Evolutionary conservation across 129 eudicot genomes (phyloP).

Genomic region (Calendula officinalis): DNA sequence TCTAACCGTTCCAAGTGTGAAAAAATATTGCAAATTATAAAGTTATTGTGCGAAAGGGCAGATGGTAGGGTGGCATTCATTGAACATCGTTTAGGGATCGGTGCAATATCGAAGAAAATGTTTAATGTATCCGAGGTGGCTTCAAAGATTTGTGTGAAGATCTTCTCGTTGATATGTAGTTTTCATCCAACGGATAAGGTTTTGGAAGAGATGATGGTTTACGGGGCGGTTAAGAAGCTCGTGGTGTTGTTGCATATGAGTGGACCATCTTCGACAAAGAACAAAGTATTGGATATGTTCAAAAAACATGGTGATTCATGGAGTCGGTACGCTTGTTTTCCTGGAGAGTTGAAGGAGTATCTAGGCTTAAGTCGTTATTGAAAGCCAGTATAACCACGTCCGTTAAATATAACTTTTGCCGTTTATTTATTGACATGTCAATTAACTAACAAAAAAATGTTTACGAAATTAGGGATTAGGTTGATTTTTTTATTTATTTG

Average conservation of each 20-base stretch:
- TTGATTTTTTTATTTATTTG: background rate
- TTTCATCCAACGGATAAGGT: slow-evolving; percentile 63
- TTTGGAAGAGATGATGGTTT: slow-evolving; percentile 66
- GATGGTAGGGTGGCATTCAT: slow-evolving; percentile 76
- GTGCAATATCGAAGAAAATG: slow-evolving; percentile 54
- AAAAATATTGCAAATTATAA: slow-evolving; percentile 48
- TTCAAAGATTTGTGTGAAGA: slow-evolving; percentile 60
- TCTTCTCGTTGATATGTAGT: slow-evolving; percentile 53
- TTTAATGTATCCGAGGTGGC: slow-evolving; percentile 46
- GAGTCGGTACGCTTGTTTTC: slow-evolving; percentile 74
- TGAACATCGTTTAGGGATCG: slow-evolving; percentile 62
- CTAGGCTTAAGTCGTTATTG: slow-evolving; percentile 26
- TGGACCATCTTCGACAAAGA: slow-evolving; percentile 57
- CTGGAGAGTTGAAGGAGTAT: slow-evolving; percentile 55
- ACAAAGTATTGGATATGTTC: slow-evolving; percentile 51
- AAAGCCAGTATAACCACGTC: background rate
- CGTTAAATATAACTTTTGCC: background rate
- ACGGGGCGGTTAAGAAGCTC: slow-evolving; percentile 63
- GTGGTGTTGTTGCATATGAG: slow-evolving; percentile 60
- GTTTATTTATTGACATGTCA: slow-evolving; percentile 23
- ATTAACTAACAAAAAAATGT: background rate
- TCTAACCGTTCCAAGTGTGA: slow-evolving; percentile 65
- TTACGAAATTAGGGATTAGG: background rate
- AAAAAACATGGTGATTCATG: slow-evolving; percentile 58
- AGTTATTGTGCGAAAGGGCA: slow-evolving; percentile 61